Percentiles rank a stretch among this genome's conserved stretches.
phyloP scores from a whole-genome alignment of 768 basidiomycete species.

The Podaxis mareebaensis region DNA sequence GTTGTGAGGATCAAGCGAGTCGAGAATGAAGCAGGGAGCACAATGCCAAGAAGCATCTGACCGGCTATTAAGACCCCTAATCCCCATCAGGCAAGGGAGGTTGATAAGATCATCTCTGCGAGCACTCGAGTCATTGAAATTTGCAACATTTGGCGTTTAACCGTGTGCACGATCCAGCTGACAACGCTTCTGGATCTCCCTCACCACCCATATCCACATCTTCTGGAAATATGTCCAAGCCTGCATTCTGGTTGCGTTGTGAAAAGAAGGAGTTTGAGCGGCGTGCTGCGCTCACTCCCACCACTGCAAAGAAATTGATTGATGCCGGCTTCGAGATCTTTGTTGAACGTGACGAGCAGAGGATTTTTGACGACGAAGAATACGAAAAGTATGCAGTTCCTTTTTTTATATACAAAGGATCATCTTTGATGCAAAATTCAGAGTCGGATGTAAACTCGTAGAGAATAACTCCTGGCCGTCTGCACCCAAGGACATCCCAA shows the following conservation, averaged over 20 bases:
- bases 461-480: constrained; percentile 86
- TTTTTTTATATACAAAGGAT: constrained; percentile 9
- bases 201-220: not conserved
- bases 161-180: not conserved
- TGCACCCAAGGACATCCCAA: constrained; percentile 73
- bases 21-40: not conserved
- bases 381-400: constrained; percentile 77
- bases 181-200: not conserved
- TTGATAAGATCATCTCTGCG: constrained; percentile 7
- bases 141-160: not conserved
- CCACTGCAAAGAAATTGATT: constrained; percentile 84
- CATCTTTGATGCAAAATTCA: constrained; percentile 38
- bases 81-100: not conserved
- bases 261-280: constrained; percentile 96
- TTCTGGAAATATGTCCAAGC: constrained; percentile 45
- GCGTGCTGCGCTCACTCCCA: constrained; percentile 90
- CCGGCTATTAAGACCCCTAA: not conserved
- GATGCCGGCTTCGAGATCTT: constrained; percentile 87
- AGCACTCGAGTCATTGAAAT: constrained; percentile 10
- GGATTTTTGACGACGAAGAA: constrained; percentile 93
- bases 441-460: constrained; percentile 88
- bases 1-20: not conserved
- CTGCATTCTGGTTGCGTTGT: constrained; percentile 88
- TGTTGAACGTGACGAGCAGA: constrained; percentile 91
- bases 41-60: not conserved